Conservation (phyloP, 805 yeast species). For the Grigorovia jiainica region DNA sequence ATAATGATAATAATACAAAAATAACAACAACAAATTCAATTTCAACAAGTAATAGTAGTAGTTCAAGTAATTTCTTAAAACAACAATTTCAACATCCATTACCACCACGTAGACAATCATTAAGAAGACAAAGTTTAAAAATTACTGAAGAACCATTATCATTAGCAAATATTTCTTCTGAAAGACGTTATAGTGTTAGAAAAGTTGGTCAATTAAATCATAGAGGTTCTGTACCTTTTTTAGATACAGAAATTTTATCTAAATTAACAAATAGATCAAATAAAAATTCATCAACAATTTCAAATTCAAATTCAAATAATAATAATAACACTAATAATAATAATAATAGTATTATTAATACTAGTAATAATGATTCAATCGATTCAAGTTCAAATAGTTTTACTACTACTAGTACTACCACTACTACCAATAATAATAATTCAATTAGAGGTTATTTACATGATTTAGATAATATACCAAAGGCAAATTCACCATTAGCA, state of each 20-base stretch:
- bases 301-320: neutral
- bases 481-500: neutral
- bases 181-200: conserved; percentile 15
- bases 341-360: too few species aligned
- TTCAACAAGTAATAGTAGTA: neutral
- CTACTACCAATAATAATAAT: neutral
- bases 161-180: conserved; percentile 1
- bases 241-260: conserved; percentile 19
- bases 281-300: neutral
- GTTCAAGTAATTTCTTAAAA: neutral
- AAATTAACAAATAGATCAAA: conserved; percentile 14
- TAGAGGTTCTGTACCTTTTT: conserved; percentile 20
- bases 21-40: neutral
- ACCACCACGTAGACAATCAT: neutral
- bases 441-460: neutral
- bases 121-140: neutral
- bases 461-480: neutral
- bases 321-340: too few species aligned
- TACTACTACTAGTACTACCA: neutral
- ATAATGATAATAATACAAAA: neutral
- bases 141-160: neutral
- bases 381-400: too few species aligned
- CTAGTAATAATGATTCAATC: too few species aligned
- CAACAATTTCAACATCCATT: neutral
- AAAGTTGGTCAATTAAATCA: conserved; percentile 13